A percentile compares a stretch with the other conserved stretches of the same genome.
These are phyloP conservation scores for Xylaria sp. DNA, from an alignment of 2,329 filamentous ascomycete species.

Conservation along the genomic window DNA sequence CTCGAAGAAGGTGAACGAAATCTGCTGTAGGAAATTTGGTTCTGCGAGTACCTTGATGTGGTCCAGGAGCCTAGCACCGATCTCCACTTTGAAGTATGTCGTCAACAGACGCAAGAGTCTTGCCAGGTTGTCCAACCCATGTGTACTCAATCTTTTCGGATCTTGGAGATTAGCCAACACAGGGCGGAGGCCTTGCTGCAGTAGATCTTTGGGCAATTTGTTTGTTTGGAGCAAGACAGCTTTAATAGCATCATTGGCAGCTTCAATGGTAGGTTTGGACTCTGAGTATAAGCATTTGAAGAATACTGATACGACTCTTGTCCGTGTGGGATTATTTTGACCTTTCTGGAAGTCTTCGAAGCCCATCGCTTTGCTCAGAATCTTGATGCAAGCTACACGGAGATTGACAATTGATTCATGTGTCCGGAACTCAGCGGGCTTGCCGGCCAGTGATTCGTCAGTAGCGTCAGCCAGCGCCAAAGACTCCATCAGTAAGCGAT, in stretches of 20 bases:
- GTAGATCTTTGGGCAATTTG: constrained; percentile 92
- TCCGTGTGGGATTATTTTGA: constrained; percentile 71
- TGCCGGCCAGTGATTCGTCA: constrained; percentile 91
- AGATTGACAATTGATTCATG: constrained; percentile 92
- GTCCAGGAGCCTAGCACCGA: constrained; percentile 90
- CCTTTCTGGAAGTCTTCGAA: constrained; percentile 90
- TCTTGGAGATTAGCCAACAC: constrained; percentile 98
- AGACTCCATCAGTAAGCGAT: constrained; percentile 90
- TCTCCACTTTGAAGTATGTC: constrained; percentile 99
- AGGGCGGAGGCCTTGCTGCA: constrained; percentile 92
- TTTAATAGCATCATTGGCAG: constrained; percentile 89
- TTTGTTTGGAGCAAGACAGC: constrained; percentile 88
- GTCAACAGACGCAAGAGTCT: constrained; percentile 90
- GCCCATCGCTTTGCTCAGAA: constrained; percentile 91
- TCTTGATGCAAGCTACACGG: constrained; percentile 90
- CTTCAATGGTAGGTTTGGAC: constrained; percentile 89
- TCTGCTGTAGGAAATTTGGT: constrained; percentile 80
- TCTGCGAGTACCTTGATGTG: constrained; percentile 94
- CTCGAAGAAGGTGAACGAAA: constrained; percentile 94
- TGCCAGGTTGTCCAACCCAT: constrained; percentile 90
- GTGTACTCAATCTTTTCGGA: constrained; percentile 86
- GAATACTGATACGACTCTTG: constrained; percentile 89
- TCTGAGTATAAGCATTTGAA: constrained; percentile 98
- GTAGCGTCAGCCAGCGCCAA: constrained; percentile 93
- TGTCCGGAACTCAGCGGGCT: constrained; percentile 93